Percentiles rank a stretch among this genome's conserved stretches.
Conservation (phyloP, 23 red algal genomes). For the Cyanidium caldarium region DNA sequence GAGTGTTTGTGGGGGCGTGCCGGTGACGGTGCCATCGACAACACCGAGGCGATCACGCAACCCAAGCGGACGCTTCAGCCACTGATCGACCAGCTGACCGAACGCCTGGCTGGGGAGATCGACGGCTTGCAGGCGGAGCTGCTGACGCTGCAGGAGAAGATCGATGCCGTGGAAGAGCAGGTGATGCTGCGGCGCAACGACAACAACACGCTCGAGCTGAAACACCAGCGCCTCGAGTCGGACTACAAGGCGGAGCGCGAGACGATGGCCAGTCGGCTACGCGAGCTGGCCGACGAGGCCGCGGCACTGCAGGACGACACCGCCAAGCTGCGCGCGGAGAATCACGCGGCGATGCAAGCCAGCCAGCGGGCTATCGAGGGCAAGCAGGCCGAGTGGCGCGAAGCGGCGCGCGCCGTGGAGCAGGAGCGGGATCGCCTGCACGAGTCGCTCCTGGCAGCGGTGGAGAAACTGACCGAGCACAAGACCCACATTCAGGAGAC, state of each 20-base stretch:
- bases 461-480: constrained; percentile 13
- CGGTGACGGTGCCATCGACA: background rate
- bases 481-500: constrained; percentile 16
- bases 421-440: background rate
- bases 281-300: background rate
- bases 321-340: background rate
- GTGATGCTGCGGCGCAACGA: constrained; percentile 6
- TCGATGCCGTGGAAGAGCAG: constrained; percentile 5
- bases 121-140: background rate
- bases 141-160: constrained; percentile 7
- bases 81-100: background rate
- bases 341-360: background rate
- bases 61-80: background rate
- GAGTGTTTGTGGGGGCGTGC: background rate
- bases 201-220: background rate
- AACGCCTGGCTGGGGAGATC: background rate
- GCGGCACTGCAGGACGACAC: constrained; percentile 1
- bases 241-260: constrained; percentile 12
- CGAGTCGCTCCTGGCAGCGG: constrained; percentile 6
- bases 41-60: background rate
- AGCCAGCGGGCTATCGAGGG: constrained; percentile 18
- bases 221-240: constrained; percentile 12
- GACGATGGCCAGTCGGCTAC: background rate
- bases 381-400: background rate
- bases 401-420: background rate